phyloP scores from a whole-genome alignment of 176 grass and related monocot genomes.

The Musa acuminata region DNA sequence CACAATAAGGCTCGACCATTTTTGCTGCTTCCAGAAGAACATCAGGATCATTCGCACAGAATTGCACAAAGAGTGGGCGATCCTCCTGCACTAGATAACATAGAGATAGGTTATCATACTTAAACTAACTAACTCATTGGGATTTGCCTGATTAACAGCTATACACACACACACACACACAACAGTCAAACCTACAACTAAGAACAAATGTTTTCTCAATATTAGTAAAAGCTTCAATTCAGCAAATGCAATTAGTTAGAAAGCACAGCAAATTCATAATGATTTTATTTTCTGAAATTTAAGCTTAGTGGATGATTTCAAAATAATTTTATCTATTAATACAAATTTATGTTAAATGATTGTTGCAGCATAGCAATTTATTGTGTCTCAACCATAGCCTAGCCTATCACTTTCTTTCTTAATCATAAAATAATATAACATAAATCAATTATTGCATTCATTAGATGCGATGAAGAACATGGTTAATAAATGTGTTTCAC shows the following conservation, averaged over 20 bases:
- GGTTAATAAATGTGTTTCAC: too few relatives aligned
- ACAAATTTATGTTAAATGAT: background rate
- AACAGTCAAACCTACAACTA: background rate
- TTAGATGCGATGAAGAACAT: too few relatives aligned
- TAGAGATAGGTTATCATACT: background rate
- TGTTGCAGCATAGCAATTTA: background rate
- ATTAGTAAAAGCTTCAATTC: background rate
- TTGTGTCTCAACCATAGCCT: background rate
- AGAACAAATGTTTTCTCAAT: background rate
- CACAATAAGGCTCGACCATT: slow-evolving; percentile 65
- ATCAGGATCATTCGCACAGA: slow-evolving; percentile 95
- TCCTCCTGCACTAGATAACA: slow-evolving; percentile 45
- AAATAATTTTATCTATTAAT: background rate
- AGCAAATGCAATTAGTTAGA: background rate
- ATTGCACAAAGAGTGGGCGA: slow-evolving; percentile 90
- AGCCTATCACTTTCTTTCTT: background rate
- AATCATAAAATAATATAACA: background rate
- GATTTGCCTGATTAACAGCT: background rate
- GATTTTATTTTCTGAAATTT: background rate
- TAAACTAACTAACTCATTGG: background rate
- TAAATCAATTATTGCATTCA: too few relatives aligned
- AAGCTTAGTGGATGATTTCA: background rate
- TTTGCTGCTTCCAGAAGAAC: slow-evolving; percentile 87
- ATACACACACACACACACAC: too few relatives aligned
- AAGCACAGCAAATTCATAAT: background rate